Conservation (phyloP, 225 moss, liverwort and hornwort genomes). For the Climacium dendroides region DNA sequence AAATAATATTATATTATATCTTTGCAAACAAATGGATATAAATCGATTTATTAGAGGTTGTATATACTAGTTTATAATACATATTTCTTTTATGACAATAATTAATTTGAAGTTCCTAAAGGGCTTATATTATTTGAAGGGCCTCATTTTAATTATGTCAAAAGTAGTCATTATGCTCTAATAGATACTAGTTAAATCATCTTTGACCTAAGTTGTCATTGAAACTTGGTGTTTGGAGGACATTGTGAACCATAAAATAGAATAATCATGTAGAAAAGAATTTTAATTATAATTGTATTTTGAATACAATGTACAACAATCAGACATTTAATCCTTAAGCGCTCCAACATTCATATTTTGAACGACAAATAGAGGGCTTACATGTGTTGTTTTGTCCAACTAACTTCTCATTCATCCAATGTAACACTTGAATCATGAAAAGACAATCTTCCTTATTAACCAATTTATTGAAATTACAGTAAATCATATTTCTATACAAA, state of each 20-base stretch:
- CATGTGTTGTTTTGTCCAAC: too few species aligned
- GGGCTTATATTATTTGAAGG: neutral
- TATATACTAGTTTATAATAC: neutral
- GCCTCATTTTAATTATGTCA: neutral
- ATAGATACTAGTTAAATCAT: neutral
- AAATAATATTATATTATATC: neutral
- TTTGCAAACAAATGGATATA: neutral
- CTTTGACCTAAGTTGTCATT: neutral
- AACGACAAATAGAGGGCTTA: too few species aligned
- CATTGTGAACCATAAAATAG: neutral
- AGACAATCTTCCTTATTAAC: too few species aligned
- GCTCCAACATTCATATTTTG: too few species aligned
- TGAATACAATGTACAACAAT: neutral
- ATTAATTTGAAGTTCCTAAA: neutral
- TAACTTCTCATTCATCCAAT: too few species aligned
- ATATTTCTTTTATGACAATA: neutral
- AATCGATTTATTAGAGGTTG: fast-evolving
- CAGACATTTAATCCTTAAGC: neutral
- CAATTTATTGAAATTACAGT: too few species aligned
- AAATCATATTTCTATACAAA: too few species aligned
- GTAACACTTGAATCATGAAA: too few species aligned
- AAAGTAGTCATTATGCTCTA: neutral
- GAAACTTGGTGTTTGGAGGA: neutral
- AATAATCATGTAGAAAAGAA: too few species aligned
- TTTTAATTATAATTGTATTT: neutral